These are phyloP conservation scores for Pholiota conissans DNA, from an alignment of 768 basidiomycete genomes.

Conservation along the genomic window DNA sequence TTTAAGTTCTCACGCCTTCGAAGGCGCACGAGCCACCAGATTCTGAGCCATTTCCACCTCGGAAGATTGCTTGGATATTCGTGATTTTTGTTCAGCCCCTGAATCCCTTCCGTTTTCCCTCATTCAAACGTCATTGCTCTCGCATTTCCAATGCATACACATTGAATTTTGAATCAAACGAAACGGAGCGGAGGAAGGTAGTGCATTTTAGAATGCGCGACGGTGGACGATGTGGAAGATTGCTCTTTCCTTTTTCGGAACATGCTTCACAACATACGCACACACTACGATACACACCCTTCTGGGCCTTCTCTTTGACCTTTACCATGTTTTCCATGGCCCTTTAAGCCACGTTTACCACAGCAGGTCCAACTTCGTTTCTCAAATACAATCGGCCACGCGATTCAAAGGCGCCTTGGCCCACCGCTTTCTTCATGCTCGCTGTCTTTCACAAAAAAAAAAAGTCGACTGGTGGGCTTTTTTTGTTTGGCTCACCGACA, in stretches of 20 bases:
- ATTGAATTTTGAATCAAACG: conserved; percentile 16
- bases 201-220: not conserved
- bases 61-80: conserved; percentile 46
- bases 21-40: conserved; percentile 50
- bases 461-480: not conserved
- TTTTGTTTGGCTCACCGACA: not conserved
- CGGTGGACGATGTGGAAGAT: conserved; percentile 2
- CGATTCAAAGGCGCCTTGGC: not conserved
- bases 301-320: not conserved
- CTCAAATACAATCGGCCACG: not conserved
- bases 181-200: conserved; percentile 13
- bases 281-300: not conserved
- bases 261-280: conserved; percentile 15
- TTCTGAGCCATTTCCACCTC: conserved; percentile 48
- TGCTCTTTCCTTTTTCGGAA: conserved; percentile 17
- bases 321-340: not conserved
- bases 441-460: not conserved
- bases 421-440: not conserved
- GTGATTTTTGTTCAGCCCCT: conserved; percentile 17
- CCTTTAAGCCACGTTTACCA: not conserved
- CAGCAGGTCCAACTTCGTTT: not conserved
- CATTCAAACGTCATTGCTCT: conserved; percentile 17
- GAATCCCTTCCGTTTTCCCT: conserved; percentile 20
- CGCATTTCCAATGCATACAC: conserved; percentile 1
- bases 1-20: conserved; percentile 47